Evolutionary conservation across 2,329 filamentous ascomycete genomes (phyloP), one percentile per base, ranked within the genome.

Genomic region (Lachnellula occidentalis): DNA sequence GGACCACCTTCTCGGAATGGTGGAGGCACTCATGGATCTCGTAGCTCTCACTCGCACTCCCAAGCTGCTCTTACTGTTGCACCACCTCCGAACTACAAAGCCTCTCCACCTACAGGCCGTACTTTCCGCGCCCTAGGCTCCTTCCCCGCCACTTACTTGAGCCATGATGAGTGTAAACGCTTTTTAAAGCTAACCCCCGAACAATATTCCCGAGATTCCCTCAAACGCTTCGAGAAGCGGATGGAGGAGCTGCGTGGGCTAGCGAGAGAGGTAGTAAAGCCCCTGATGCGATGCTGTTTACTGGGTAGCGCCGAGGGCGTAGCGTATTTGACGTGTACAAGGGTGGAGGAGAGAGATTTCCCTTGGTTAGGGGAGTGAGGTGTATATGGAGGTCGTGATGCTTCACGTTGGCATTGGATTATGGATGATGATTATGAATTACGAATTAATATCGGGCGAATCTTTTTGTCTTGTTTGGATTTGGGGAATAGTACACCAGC

Each of bases 241-340:
- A 80, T 96, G 62, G 90, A 96, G 56, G 92, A 96, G 74, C 77
- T 96, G 52, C 96, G 96, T 74, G 80, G 81, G 53, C 80, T 92
- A 67, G 92, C 92, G 6, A 78, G 88, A 51, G 90, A 95, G 65
- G 78, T 87, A 15, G 92, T 96, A 7, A 85, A 86, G 55, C 92
- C 92, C 4, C 75, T 96, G 12, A 95, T 95, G 86, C 81, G 87
- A 50, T 94, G 89, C 67, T 88, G 85, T 50, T 78, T 96, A 12
- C 89, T 96, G 71, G 78, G 95, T 47, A 90, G 95, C 68, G 73
- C 70, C 3, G 70, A 70, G 4, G 75, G 76, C 5, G 63, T 86
- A 55, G 78, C 78, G 1, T 87, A 87, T 72, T 66, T 88, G 67
- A 85, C 83, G 11, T 87, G 85, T 69, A 83, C 80, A 54, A 77